Conservation (phyloP, 352 stramenopile genomes). For the Phytophthora pseudosyringae region DNA sequence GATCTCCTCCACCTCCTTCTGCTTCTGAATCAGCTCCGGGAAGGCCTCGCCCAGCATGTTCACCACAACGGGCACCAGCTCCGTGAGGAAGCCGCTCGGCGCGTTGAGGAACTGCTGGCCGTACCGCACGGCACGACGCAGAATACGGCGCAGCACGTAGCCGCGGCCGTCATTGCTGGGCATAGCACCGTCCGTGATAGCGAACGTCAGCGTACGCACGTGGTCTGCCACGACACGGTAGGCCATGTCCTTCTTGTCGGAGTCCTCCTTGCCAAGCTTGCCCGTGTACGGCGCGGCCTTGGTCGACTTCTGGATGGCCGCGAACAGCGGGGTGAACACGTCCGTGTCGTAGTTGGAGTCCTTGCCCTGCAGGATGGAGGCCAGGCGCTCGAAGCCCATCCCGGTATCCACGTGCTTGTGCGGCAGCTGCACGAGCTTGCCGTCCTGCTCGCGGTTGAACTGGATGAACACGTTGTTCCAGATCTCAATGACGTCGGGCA, state of each 20-base stretch:
- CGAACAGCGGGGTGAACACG: constrained; percentile 97
- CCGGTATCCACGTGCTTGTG: constrained; percentile 98
- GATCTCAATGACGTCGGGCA: constrained; percentile 99
- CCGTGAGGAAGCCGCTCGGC: constrained; percentile 94
- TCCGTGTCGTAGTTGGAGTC: constrained; percentile 99
- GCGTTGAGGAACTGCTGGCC: constrained; percentile 97
- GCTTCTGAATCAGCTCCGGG: constrained; percentile 95
- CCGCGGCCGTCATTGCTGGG: constrained; percentile 97
- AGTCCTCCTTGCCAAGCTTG: constrained; percentile 92
- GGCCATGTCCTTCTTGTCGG: constrained; percentile 83
- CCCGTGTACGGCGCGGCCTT: constrained; percentile 81
- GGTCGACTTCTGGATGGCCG: constrained; percentile 89
- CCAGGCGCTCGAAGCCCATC: constrained; percentile 98
- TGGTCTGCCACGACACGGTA: constrained; percentile 99
- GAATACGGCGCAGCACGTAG: constrained; percentile 98
- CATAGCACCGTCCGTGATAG: constrained; percentile 97
- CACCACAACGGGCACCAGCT: constrained; percentile 95
- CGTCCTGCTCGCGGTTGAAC: constrained; percentile 95
- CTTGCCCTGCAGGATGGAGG: constrained; percentile 93
- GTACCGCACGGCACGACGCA: constrained; percentile 97
- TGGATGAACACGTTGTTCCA: constrained; percentile 99
- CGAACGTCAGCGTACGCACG: constrained; percentile 97
- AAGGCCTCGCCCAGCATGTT: constrained; percentile 95
- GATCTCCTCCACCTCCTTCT: constrained; percentile 92
- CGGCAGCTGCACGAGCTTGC: constrained; percentile 91